Conservation (phyloP, 768 basidiomycete species). For the Collybiopsis confluens region DNA sequence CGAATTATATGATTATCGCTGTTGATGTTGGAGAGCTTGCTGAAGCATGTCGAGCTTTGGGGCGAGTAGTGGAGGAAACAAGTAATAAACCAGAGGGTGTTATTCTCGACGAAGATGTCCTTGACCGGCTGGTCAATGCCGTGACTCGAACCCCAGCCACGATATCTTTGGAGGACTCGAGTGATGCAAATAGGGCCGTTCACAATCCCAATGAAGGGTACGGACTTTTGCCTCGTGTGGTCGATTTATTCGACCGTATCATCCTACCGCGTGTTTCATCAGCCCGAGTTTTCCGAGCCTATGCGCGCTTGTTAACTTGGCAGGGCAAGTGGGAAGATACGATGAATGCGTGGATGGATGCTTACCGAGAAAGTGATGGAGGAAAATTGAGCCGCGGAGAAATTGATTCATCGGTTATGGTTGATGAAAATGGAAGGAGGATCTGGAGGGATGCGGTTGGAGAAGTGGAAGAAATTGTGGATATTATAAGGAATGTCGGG, state of each 20-base stretch:
- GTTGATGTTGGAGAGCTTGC: constrained; percentile 90
- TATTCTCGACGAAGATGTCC: constrained; percentile 73
- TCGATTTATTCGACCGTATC: constrained; percentile 67
- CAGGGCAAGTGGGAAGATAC: constrained; percentile 71
- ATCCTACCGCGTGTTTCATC: constrained; percentile 79
- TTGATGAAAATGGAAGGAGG: constrained; percentile 36
- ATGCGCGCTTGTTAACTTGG: constrained; percentile 77
- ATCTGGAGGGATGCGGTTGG: constrained; percentile 71
- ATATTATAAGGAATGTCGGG: constrained; percentile 80
- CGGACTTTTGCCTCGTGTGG: constrained; percentile 63
- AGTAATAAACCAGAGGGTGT: constrained; percentile 45
- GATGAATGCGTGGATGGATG: constrained; percentile 78
- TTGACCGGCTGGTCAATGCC: constrained; percentile 85
- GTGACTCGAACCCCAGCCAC: constrained; percentile 56
- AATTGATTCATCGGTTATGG: constrained; percentile 20
- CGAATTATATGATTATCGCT: constrained; percentile 92
- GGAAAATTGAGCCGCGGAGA: constrained; percentile 62
- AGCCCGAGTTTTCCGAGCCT: constrained; percentile 71
- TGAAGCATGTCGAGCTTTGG: constrained; percentile 81
- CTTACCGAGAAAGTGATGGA: constrained; percentile 71
- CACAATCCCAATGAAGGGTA: constrained; percentile 59
- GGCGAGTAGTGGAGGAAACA: constrained; percentile 78
- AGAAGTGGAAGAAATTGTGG: constrained; percentile 83
- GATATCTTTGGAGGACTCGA: constrained; percentile 13
- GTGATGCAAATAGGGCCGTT: constrained; percentile 18